Percentiles rank a stretch among this genome's conserved stretches.
Conservation (phyloP, 371 early-diverging fungal species). For the Rhizopus microsporus region DNA sequence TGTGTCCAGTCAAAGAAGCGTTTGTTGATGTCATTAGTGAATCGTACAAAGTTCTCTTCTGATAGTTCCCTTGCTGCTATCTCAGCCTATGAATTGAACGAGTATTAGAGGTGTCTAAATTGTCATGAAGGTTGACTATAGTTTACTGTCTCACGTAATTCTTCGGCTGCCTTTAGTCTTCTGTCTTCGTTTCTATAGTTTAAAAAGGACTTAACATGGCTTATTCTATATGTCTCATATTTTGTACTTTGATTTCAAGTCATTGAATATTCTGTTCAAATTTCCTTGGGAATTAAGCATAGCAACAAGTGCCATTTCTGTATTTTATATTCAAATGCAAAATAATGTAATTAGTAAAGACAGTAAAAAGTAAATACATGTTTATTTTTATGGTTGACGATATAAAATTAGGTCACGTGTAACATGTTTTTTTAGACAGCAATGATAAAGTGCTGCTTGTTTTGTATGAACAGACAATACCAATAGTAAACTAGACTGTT, state of each 20-base stretch:
- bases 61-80: constrained; percentile 67
- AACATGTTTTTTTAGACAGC: no score
- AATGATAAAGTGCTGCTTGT: no score
- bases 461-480: no score
- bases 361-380: no score
- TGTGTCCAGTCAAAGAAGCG: constrained; percentile 75
- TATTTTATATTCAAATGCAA: neutral
- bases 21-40: constrained; percentile 74
- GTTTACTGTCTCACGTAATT: constrained; percentile 55
- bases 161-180: constrained; percentile 59
- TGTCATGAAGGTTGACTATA: neutral
- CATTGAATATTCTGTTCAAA: constrained; percentile 49
- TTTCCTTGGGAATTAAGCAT: constrained; percentile 52
- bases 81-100: constrained; percentile 47
- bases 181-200: constrained; percentile 54
- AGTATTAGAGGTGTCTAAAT: neutral
- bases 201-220: neutral
- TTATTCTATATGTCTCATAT: neutral
- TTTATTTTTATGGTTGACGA: no score
- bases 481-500: no score
- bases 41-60: constrained; percentile 66
- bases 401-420: no score
- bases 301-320: constrained; percentile 43
- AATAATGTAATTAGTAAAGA: no score
- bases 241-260: constrained; percentile 53